Conservation (phyloP, 345 rosid genomes). For the Crucihimalaya himalaica region DNA sequence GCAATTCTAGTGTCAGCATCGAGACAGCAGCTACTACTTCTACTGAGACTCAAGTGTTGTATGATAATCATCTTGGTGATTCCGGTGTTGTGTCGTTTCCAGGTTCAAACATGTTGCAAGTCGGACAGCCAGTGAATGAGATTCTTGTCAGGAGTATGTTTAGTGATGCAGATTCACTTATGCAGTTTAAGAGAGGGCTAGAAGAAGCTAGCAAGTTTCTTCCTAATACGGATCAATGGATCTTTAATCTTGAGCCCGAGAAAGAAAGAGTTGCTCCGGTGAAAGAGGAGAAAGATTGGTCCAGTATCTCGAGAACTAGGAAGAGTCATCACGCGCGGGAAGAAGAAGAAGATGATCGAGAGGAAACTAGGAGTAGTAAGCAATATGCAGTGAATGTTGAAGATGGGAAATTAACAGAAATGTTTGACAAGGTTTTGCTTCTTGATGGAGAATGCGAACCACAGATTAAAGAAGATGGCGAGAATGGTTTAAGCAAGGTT, state of each 20-base stretch:
- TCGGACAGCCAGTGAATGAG: slow-evolving; percentile 46
- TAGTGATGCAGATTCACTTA: slow-evolving; percentile 52
- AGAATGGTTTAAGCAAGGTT: slow-evolving; percentile 32
- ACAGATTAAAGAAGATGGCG: slow-evolving; percentile 18
- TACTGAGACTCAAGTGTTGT: slow-evolving; percentile 34
- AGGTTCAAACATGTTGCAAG: slow-evolving; percentile 19
- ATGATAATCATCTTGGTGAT: slow-evolving; percentile 11
- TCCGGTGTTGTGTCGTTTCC: slow-evolving; percentile 26
- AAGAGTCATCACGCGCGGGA: slow-evolving; percentile 63
- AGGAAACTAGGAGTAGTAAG: slow-evolving; percentile 67
- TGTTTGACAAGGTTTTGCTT: slow-evolving; percentile 74
- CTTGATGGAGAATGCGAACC: slow-evolving; percentile 34
- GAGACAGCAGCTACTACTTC: slow-evolving; percentile 28
- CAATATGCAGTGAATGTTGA: slow-evolving; percentile 54
- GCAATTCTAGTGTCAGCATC: slow-evolving; percentile 20
- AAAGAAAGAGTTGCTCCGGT: slow-evolving; percentile 21
- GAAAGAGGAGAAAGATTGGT: slow-evolving; percentile 36
- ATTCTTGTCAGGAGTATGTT: slow-evolving; percentile 60
- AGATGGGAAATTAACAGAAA: slow-evolving; percentile 58
- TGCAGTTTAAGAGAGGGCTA: slow-evolving; percentile 71
- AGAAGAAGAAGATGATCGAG: slow-evolving; percentile 49
- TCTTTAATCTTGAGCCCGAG: slow-evolving; percentile 43
- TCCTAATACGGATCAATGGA: slow-evolving; percentile 56
- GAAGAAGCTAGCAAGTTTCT: slow-evolving; percentile 92
- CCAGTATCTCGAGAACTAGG: slow-evolving; percentile 44